Conservation (phyloP, 2,329 filamentous ascomycete genomes). For the Colletotrichum gigasporum region DNA sequence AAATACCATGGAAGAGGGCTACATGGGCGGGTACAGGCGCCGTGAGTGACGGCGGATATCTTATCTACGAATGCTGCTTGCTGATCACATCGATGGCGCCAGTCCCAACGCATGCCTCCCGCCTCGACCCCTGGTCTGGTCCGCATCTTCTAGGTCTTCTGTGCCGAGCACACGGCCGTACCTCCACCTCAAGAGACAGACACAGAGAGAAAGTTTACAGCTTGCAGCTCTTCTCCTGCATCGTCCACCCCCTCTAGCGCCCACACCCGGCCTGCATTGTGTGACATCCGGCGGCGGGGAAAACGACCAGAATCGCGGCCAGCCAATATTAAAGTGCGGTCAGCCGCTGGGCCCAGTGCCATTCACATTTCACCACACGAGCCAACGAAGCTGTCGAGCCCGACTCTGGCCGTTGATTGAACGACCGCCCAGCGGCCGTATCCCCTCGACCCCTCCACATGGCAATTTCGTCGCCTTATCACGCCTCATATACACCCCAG, state of each 20-base stretch:
- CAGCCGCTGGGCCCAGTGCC: slow-evolving; percentile 52
- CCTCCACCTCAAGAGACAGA: slow-evolving; percentile 17
- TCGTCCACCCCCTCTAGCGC: slow-evolving; percentile 38
- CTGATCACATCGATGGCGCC: slow-evolving; percentile 17
- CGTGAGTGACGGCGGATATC: slow-evolving; percentile 1
- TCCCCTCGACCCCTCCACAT: slow-evolving; percentile 37
- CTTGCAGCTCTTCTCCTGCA: slow-evolving; percentile 28
- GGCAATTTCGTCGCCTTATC: slow-evolving; percentile 40
- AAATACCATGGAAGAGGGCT: neutral
- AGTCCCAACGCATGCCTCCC: slow-evolving; percentile 36
- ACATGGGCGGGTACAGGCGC: neutral
- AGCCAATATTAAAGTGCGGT: slow-evolving; percentile 64
- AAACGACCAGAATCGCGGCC: slow-evolving; percentile 44
- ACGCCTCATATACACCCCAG: slow-evolving; percentile 24
- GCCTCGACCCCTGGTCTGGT: slow-evolving; percentile 14
- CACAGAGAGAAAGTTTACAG: no score
- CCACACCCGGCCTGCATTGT: slow-evolving; percentile 36
- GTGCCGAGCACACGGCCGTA: slow-evolving; percentile 21
- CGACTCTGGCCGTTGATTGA: slow-evolving; percentile 37
- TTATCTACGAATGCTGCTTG: slow-evolving; percentile 3
- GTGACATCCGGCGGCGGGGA: slow-evolving; percentile 50
- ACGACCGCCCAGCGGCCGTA: slow-evolving; percentile 19
- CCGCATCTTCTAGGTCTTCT: slow-evolving; percentile 13
- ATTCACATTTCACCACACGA: slow-evolving; percentile 35
- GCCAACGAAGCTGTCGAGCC: slow-evolving; percentile 27